phyloP scores from a whole-genome alignment of 169 alveolate species.

The Eimeria sp. region DNA sequence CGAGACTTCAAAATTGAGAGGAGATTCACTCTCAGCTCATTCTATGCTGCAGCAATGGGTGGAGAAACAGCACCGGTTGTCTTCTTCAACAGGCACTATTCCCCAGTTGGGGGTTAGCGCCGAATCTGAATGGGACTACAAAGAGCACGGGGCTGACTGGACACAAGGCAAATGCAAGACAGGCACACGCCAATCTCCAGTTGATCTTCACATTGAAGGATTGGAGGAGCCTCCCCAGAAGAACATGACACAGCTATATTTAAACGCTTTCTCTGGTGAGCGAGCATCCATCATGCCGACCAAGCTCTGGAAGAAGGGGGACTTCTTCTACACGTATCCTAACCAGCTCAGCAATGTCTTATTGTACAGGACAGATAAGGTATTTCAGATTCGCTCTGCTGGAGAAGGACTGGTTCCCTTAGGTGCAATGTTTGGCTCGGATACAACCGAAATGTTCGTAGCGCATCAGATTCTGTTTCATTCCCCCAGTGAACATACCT shows the following conservation, averaged over 20 bases:
- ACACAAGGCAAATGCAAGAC: conserved; percentile 87
- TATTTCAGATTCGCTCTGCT: conserved; percentile 88
- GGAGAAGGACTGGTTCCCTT: conserved; percentile 85
- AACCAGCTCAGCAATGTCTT: conserved; percentile 86
- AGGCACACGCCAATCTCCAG: conserved; percentile 91
- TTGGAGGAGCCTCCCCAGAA: conserved; percentile 84
- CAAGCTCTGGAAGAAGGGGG: conserved; percentile 91
- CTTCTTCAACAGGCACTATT: conserved; percentile 35
- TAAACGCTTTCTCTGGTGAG: conserved; percentile 85
- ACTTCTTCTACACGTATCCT: conserved; percentile 89
- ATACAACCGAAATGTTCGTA: conserved; percentile 88
- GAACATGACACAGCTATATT: conserved; percentile 86
- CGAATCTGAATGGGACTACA: conserved; percentile 86
- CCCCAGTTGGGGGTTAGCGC: conserved; percentile 72
- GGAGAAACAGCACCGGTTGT: conserved; percentile 4
- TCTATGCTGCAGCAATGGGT: conserved; percentile 70
- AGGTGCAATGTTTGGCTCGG: conserved; percentile 92
- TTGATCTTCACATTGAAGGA: conserved; percentile 90
- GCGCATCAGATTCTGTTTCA: conserved; percentile 92
- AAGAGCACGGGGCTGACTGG: conserved; percentile 91
- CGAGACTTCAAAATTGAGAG: conserved; percentile 44
- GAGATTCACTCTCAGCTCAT: conserved; percentile 50
- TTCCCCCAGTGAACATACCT: conserved; percentile 93
- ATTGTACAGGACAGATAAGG: conserved; percentile 88
- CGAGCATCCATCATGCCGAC: conserved; percentile 73